Evolutionary conservation across 371 early-diverging fungal species (phyloP), one percentile per base, ranked within the genome.

Genomic region (Mucor plumbeus): DNA sequence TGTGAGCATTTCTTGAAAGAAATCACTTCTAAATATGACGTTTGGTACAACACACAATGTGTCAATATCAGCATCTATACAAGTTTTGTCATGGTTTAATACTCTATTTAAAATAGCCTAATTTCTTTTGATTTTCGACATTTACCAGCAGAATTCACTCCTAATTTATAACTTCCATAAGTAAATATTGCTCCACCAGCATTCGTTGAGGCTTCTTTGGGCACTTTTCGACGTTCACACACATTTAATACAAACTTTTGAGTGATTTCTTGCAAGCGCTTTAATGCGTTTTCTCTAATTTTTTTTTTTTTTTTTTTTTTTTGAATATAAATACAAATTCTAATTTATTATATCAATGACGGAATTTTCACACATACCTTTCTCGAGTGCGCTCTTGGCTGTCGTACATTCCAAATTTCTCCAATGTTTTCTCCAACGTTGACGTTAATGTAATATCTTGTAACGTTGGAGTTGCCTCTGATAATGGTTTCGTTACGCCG

Each of bases 111-210:
- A 26, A 26, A 26, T 38, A 4, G 5, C 1, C 38, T 38, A 11
- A 38, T 38, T 38, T 38, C 38, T 38, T 59, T 41, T 13, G 36
- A 38, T 33, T 9, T 44, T 31, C 6, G 15, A 38, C 26, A 7
- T 43, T 44, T 81, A 75, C 92, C 90, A 36, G 81, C 80, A 7
- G 90, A 89, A 77, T 97, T 95, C 1, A 95, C 97, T 13, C 97
- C 97, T n/a, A 97, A 83, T 15, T 94, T 84, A 74, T 94, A 97
- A 19, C 95, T 95, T 0, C 97, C 97, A 79, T 93, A 97, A 0
- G 97, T 94, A 74, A 90, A 93, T 11, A 97, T 92, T 71, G 91
- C 92, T 8, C 96, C 96, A 50, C 92, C 92, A 50, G 74, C 74
- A 10, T 40, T 41, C n/a, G 13, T 21, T 21, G 47, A 40, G 5